These are phyloP conservation scores for Russula abietina DNA, from an alignment of 768 basidiomycete genomes.

Conservation along the genomic window DNA sequence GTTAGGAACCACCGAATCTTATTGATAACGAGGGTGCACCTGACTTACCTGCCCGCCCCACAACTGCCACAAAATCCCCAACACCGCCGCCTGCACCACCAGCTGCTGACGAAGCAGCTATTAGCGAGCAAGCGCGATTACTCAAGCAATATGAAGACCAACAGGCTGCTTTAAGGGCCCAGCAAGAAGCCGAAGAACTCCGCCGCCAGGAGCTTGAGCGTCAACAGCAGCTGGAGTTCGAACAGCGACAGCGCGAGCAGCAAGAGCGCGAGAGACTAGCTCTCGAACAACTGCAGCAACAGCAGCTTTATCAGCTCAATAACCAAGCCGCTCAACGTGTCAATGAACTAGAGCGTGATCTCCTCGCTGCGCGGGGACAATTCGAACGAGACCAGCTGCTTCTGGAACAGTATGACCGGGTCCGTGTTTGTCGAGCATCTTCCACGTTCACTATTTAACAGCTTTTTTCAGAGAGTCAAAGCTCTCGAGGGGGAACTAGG, in stretches of 20 bases:
- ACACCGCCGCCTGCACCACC: conserved; percentile 68
- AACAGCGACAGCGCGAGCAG: conserved; percentile 80
- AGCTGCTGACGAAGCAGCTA: conserved; percentile 60
- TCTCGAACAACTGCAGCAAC: conserved; percentile 80
- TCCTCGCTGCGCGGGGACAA: conserved; percentile 91
- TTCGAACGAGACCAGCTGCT: conserved; percentile 98
- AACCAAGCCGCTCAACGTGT: conserved; percentile 72
- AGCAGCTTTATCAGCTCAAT: conserved; percentile 76
- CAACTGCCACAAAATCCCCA: conserved; percentile 45
- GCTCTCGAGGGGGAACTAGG: conserved; percentile 85
- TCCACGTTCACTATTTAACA: neutral
- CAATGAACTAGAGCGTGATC: conserved; percentile 80
- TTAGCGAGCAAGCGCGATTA: conserved; percentile 89
- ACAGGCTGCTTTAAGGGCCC: conserved; percentile 77
- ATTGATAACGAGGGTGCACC: conserved; percentile 77
- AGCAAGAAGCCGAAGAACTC: conserved; percentile 78
- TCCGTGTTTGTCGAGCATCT: conserved; percentile 38
- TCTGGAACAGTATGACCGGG: conserved; percentile 94
- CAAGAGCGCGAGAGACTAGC: conserved; percentile 82
- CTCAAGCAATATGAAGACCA: conserved; percentile 96
- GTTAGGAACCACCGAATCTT: conserved; percentile 93
- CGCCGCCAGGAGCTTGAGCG: conserved; percentile 70
- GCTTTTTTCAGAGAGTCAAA: conserved; percentile 72
- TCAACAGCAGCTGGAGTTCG: conserved; percentile 82
- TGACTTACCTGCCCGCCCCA: conserved; percentile 79